Evolutionary conservation across 2,329 filamentous ascomycete species (phyloP), one percentile per base, ranked within the genome.

Genomic region (Fusarium buxicola): DNA sequence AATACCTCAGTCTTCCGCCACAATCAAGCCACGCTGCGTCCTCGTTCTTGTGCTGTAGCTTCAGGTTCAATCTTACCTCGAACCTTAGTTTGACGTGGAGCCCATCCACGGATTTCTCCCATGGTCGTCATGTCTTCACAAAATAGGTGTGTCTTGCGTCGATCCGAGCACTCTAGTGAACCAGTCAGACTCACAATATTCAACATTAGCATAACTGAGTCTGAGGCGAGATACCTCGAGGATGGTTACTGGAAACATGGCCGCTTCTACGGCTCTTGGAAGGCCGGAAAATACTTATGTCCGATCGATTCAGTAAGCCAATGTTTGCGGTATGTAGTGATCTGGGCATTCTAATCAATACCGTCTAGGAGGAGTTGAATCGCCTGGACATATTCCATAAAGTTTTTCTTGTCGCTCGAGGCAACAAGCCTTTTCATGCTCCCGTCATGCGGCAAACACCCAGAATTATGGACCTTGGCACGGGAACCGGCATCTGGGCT

Each of bases 401-500:
- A 70, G 80, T 94, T 66, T 90, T 93, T 70, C 80, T 83, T 13
- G 84, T 90, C 16, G 86, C 86, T 45, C 86, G 89, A 62, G 80
- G 83, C 32, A 75, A 81, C 3, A 68, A 67, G 28, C 63, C 72
- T 3, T 69, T 75, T 53, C 52, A 63, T 50, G 25, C 53, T 58
- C 52, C 62, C 35, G 28, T 62, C 69, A 21, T 50, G 41, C 48
- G 59, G 24, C 36, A 56, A 58, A 16, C 58, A 50, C 41, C 71
- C 27, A 76, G 79, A 46, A 81, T 90, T 43, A 73, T 90, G 36
- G 88, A 90, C 70, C 73, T 97, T 50, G 94, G 93, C 36, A 94
- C 90, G 63, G 94, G 94, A 16, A 96, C 92, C 1, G 93, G 92
- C 34, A 94, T 96, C 60, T 98, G 94, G 94, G 87, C 90, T 35